phyloP scores from a whole-genome alignment of 768 basidiomycete genomes.

The Mycena pura region DNA sequence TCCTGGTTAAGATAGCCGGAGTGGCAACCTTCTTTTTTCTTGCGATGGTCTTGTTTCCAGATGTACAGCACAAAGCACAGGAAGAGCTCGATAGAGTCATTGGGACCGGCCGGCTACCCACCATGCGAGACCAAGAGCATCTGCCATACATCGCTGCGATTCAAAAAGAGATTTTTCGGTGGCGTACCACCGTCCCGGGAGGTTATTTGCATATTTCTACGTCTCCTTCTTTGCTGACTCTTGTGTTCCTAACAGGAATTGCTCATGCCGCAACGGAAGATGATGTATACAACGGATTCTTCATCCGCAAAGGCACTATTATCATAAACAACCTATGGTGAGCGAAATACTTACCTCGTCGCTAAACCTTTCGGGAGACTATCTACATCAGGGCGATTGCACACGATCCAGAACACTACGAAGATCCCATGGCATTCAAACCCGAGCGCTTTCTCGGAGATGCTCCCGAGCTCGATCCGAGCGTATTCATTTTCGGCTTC shows the following conservation, averaged over 20 bases:
- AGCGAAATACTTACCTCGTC: too few relatives aligned
- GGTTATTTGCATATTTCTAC: conserved; percentile 10
- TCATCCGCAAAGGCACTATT: conserved; percentile 36
- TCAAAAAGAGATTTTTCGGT: conserved; percentile 32
- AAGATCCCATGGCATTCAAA: conserved; percentile 45
- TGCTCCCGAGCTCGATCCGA: conserved; percentile 13
- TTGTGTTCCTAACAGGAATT: not conserved
- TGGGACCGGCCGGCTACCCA: conserved; percentile 29
- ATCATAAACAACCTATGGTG: conserved; percentile 29
- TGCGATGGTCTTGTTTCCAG: not conserved
- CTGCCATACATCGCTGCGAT: conserved; percentile 33
- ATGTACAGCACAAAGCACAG: not conserved
- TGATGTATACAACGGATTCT: conserved; percentile 38
- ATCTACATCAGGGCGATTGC: conserved; percentile 11
- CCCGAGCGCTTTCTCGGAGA: conserved; percentile 46
- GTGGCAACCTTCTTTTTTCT: conserved; percentile 24
- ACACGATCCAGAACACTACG: conserved; percentile 23
- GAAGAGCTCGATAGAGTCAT: conserved; percentile 19
- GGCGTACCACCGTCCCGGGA: conserved; percentile 22
- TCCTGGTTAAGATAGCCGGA: too few relatives aligned
- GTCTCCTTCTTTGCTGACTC: not conserved
- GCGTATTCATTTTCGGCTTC: conserved; percentile 26
- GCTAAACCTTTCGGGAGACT: too few relatives aligned
- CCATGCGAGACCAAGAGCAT: conserved; percentile 25
- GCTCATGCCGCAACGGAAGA: conserved; percentile 33